phyloP scores from a whole-genome alignment of 768 basidiomycete species.

The Termitomyces sp. region DNA sequence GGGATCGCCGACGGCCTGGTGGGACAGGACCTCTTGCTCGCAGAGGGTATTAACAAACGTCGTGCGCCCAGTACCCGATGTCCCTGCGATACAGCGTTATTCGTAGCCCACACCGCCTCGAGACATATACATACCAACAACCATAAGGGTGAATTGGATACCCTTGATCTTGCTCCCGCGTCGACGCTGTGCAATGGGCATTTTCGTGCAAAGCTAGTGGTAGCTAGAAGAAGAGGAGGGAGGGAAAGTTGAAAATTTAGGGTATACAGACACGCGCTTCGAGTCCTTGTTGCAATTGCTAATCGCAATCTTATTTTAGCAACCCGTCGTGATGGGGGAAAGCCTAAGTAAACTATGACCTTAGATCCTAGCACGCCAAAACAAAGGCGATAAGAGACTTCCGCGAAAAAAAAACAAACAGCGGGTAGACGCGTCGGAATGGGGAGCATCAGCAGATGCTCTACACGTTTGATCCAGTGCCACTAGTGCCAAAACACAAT shows the following conservation, averaged over 20 bases:
- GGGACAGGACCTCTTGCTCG: conserved; percentile 68
- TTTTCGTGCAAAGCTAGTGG: conserved; percentile 13
- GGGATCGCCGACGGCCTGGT: conserved; percentile 61
- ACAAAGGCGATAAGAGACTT: conserved; percentile 1
- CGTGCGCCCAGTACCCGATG: conserved; percentile 82
- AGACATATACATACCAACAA: conserved; percentile 62
- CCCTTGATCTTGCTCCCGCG: conserved; percentile 83
- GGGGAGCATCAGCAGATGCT: background rate
- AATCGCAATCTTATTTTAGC: conserved; percentile 2
- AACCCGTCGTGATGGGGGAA: conserved; percentile 13
- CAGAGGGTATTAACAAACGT: conserved; percentile 93
- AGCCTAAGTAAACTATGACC: background rate
- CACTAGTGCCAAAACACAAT: conserved; percentile 5
- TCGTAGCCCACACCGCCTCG: background rate
- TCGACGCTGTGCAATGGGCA: conserved; percentile 45
- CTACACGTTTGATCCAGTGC: background rate
- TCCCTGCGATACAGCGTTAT: conserved; percentile 41
- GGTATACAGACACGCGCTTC: background rate
- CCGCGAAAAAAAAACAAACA: background rate
- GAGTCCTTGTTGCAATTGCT: background rate
- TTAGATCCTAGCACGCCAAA: conserved; percentile 13
- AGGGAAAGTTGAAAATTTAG: conserved; percentile 7
- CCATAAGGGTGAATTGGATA: conserved; percentile 86
- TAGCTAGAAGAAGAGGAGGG: conserved; percentile 6
- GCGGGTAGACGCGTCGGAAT: background rate